A percentile compares a stretch with the other conserved stretches of the same genome.
Evolutionary conservation across 768 basidiomycete species (phyloP).

Genomic region (Naganishia vaughanmartiniae): DNA sequence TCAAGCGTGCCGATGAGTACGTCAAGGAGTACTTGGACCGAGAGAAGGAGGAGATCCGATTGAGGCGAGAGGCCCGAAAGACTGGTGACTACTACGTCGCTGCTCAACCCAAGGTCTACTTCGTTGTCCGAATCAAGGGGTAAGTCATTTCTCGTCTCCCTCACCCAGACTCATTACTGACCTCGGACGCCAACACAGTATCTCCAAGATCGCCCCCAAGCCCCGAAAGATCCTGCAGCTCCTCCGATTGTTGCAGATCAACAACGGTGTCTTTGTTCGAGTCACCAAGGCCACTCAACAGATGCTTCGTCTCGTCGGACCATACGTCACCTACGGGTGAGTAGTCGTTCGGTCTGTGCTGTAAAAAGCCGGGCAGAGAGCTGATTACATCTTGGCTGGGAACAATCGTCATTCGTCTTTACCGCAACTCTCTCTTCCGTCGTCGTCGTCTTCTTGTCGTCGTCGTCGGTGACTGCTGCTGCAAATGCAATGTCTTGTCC

Average conservation of each 20-base stretch:
- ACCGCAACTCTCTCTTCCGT: not conserved
- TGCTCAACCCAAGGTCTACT: conserved; percentile 94
- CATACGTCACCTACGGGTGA: conserved; percentile 94
- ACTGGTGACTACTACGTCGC: conserved; percentile 97
- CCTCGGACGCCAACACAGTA: conserved; percentile 59
- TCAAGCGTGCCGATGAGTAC: conserved; percentile 98
- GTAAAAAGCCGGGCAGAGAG: conserved; percentile 32
- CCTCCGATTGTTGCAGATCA: conserved; percentile 97
- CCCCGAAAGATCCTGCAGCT: conserved; percentile 98
- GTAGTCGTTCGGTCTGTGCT: conserved; percentile 44
- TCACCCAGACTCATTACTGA: not conserved
- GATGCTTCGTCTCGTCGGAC: conserved; percentile 96
- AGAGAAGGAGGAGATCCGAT: conserved; percentile 93
- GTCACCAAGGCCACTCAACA: conserved; percentile 93
- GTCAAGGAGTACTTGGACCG: conserved; percentile 91
- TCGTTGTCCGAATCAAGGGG: conserved; percentile 96
- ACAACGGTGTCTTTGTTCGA: conserved; percentile 98
- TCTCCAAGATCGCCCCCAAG: conserved; percentile 99
- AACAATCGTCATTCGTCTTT: conserved; percentile 10
- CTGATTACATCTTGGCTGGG: conserved; percentile 36
- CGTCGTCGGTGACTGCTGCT: not conserved
- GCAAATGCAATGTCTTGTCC: conserved; percentile 23
- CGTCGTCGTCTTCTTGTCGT: conserved; percentile 10
- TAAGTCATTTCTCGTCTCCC: conserved; percentile 55
- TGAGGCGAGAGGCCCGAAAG: conserved; percentile 86